A percentile compares a stretch with the other conserved stretches of the same genome.
Conservation (phyloP, 2,329 filamentous ascomycete species). For the Fusarium subtropicale region DNA sequence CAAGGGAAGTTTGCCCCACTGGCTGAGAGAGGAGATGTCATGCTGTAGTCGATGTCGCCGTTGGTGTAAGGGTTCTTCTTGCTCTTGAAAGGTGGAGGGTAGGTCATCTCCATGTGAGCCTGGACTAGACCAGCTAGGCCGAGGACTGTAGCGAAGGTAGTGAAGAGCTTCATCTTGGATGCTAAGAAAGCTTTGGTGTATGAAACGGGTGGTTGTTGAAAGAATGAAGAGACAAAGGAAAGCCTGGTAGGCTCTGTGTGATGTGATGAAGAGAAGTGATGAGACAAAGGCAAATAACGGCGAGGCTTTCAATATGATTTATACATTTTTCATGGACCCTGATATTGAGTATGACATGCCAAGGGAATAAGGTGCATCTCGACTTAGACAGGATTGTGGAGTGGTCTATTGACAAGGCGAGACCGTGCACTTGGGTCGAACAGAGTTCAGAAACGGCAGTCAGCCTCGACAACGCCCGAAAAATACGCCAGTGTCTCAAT, state of each 20-base stretch:
- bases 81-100: slow-evolving; percentile 64
- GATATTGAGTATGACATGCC: slow-evolving; percentile 8
- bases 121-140: slow-evolving; percentile 56
- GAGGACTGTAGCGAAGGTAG: slow-evolving; percentile 52
- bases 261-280: slow-evolving; percentile 4
- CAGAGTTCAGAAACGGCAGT: slow-evolving; percentile 9
- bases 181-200: not conserved
- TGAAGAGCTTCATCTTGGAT: slow-evolving; percentile 25
- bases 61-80: slow-evolving; percentile 61
- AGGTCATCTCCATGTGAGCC: slow-evolving; percentile 67
- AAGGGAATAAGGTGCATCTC: slow-evolving; percentile 18
- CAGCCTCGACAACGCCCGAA: not conserved
- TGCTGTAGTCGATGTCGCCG: slow-evolving; percentile 73
- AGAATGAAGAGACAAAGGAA: not conserved
- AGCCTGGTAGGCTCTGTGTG: not conserved
- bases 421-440: slow-evolving; percentile 7
- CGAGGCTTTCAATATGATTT: slow-evolving; percentile 21
- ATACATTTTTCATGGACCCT: slow-evolving; percentile 9
- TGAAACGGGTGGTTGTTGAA: not conserved
- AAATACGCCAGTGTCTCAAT: not conserved
- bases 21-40: slow-evolving; percentile 72
- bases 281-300: not conserved
- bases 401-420: slow-evolving; percentile 22
- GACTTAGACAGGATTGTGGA: slow-evolving; percentile 35
- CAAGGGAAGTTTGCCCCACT: slow-evolving; percentile 78